Conservation (phyloP, 176 grass and related monocot genomes). For the Guadua angustifolia region DNA sequence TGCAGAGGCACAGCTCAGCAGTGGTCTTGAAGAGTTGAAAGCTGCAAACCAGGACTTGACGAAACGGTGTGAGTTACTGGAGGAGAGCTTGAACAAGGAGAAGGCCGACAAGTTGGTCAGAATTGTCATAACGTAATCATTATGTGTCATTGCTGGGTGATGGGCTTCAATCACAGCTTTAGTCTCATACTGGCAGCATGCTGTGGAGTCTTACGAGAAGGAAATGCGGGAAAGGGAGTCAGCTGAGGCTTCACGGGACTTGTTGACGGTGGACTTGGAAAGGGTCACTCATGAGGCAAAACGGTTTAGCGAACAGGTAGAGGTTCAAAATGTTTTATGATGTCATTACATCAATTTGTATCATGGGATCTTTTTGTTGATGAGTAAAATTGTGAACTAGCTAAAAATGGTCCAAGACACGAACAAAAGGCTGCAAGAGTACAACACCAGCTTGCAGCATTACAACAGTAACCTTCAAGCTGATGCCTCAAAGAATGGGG, state of each 20-base stretch:
- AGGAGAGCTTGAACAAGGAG: slow-evolving; percentile 73
- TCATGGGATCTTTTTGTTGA: slow-evolving; percentile 6
- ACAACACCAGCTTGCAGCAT: slow-evolving; percentile 84
- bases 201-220: slow-evolving; percentile 60
- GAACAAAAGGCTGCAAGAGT: slow-evolving; percentile 72
- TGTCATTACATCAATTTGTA: not conserved
- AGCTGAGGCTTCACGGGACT: slow-evolving; percentile 46
- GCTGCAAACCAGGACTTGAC: slow-evolving; percentile 50
- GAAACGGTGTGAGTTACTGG: slow-evolving; percentile 40
- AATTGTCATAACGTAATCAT: not conserved
- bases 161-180: not conserved
- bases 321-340: not conserved
- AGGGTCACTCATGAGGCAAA: slow-evolving; percentile 63
- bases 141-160: not conserved
- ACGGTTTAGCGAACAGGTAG: slow-evolving; percentile 81
- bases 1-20: slow-evolving; percentile 65
- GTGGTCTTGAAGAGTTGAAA: slow-evolving; percentile 55
- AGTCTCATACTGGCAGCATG: slow-evolving; percentile 49
- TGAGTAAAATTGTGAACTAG: slow-evolving; percentile 48
- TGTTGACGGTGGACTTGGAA: slow-evolving; percentile 65
- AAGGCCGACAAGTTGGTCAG: slow-evolving; percentile 62
- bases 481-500: slow-evolving; percentile 70
- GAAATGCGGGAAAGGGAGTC: slow-evolving; percentile 60
- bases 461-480: slow-evolving; percentile 95
- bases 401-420: slow-evolving; percentile 90